Evolutionary conservation across 352 stramenopile species (phyloP), one percentile per base, ranked within the genome.

Genomic region (Phytophthora syringae): DNA sequence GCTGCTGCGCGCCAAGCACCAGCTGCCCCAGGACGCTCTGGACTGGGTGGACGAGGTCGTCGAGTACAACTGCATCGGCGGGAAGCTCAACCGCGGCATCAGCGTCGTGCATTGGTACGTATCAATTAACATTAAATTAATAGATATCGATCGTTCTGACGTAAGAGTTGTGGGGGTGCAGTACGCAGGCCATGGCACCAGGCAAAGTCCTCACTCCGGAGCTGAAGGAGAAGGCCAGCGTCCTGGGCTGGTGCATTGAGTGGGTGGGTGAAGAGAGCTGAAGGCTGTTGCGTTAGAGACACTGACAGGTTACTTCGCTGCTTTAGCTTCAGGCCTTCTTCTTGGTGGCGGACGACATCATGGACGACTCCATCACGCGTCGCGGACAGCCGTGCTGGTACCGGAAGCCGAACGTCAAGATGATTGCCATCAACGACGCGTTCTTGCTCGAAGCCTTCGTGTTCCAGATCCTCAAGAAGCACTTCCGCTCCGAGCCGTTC

Each of bases 171-270:
- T 18, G 13, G 13, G 18, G 5, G 12, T 56, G 16, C 42, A 96
- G 86, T 45, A 82, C 86, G 18, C 74, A 94, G 39, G 86, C 77
- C 9, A 74, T 95, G 51, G 60, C 75, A 7, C 53, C 77, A 5
- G 75, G 67, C n/a, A 76, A 70, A 20, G 60, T 64, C 7, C 74
- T 94, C 18, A 82, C 84, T 20, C 60, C 81, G 10, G 86, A 94
- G 64, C 69, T 92, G 25, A 87, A 88, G 52, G 70, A 79, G 71
- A 93, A 94, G 56, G 92, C 95, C 18, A 96, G 91, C 61, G 90
- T 99, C 34, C 77, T 99, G 10, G 98, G 98, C 61, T 99, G 98
- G 97, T 97, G 92, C 72, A 98, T 99, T 65, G 97, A 99, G 73
- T 99, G 95, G 92, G 84, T 92, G 60, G 51, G 79, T 76, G 10